These are phyloP conservation scores for Aspergillus clavatus DNA, from an alignment of 2,329 filamentous ascomycete species.

Conservation along the genomic window DNA sequence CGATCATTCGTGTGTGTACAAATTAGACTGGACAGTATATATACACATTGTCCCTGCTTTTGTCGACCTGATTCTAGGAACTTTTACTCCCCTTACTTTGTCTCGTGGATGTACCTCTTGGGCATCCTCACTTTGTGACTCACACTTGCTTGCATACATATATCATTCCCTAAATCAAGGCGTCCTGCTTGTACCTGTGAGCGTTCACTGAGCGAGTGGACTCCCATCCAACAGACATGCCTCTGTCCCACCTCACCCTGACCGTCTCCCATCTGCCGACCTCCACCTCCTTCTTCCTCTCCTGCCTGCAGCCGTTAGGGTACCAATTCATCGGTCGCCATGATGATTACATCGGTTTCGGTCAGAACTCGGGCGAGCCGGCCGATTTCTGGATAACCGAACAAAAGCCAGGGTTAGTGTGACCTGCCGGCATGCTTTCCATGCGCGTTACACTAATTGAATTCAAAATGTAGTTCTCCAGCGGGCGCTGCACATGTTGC, in stretches of 20 bases:
- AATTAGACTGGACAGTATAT: conserved; percentile 7
- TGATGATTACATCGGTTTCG: conserved; percentile 58
- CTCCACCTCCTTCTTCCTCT: conserved; percentile 78
- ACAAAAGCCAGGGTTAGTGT: conserved; percentile 52
- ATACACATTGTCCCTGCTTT: neutral
- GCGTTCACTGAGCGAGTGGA: conserved; percentile 11
- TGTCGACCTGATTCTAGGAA: neutral
- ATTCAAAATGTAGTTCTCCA: conserved; percentile 36
- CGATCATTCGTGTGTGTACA: conserved; percentile 1
- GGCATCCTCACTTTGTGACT: neutral
- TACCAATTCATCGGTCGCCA: conserved; percentile 64
- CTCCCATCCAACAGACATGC: conserved; percentile 44
- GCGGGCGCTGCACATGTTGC: conserved; percentile 58
- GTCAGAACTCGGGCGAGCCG: conserved; percentile 49
- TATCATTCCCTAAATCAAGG: neutral
- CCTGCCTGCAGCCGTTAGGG: conserved; percentile 71
- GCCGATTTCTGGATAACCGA: conserved; percentile 62
- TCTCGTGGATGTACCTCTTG: neutral
- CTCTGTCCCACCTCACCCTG: conserved; percentile 58
- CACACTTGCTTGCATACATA: neutral
- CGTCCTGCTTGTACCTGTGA: conserved; percentile 8
- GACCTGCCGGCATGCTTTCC: neutral
- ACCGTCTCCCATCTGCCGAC: conserved; percentile 73
- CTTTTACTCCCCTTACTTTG: neutral
- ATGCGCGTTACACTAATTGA: conserved; percentile 6